A percentile compares a stretch with the other conserved stretches of the same genome.
These are phyloP conservation scores for Musa schizocarpa DNA, from an alignment of 176 grass and related monocot species.

Conservation along the genomic window DNA sequence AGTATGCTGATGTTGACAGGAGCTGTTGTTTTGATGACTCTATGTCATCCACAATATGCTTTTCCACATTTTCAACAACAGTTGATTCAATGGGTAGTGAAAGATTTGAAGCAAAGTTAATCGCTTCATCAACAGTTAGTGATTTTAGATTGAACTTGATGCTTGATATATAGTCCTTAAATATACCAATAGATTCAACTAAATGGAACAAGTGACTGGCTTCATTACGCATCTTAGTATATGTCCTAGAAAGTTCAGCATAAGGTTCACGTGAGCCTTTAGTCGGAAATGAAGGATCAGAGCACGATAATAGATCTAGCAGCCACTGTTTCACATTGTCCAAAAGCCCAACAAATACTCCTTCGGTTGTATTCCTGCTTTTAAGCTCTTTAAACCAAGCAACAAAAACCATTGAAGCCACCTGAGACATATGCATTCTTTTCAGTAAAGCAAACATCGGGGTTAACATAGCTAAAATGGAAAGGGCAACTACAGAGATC, in stretches of 20 bases:
- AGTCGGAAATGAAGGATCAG: constrained; percentile 87
- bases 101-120: constrained; percentile 69
- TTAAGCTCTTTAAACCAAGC: constrained; percentile 88
- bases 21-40: constrained; percentile 81
- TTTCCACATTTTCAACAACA: constrained; percentile 36
- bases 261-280: constrained; percentile 76
- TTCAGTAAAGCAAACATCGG: constrained; percentile 7
- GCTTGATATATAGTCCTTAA: constrained; percentile 42
- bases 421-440: constrained; percentile 30
- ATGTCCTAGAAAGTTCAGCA: constrained; percentile 88
- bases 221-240: constrained; percentile 79
- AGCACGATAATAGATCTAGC: constrained; percentile 69
- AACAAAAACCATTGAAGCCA: constrained; percentile 82
- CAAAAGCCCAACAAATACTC: constrained; percentile 45
- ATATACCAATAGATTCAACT: constrained; percentile 48
- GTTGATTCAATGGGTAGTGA: constrained; percentile 39
- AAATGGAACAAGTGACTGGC: constrained; percentile 44
- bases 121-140: constrained; percentile 66
- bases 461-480: not conserved
- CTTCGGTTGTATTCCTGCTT: constrained; percentile 39
- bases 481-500: not conserved
- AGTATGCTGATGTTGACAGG: constrained; percentile 78
- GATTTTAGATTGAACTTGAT: constrained; percentile 44
- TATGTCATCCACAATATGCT: constrained; percentile 48
- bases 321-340: constrained; percentile 66